A percentile compares a stretch with the other conserved stretches of the same genome.
These are phyloP conservation scores for Beta macrorhiza DNA, from an alignment of 179 eudicot genomes.

Conservation along the genomic window DNA sequence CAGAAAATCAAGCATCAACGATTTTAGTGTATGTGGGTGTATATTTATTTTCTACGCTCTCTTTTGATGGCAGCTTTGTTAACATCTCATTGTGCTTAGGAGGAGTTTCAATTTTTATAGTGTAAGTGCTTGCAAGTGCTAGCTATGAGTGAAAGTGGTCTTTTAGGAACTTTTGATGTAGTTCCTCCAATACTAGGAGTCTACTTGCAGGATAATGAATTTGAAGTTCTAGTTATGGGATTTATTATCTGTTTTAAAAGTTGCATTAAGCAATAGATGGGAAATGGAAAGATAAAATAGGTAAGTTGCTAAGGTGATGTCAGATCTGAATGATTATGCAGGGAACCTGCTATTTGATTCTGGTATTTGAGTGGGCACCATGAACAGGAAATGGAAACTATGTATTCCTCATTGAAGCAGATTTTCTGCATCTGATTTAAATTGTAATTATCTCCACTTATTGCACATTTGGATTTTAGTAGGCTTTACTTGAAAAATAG, in stretches of 20 bases:
- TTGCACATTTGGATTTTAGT: not conserved
- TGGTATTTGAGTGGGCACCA: not conserved
- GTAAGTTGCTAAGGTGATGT: not conserved
- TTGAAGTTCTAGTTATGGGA: not conserved
- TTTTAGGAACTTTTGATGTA: not conserved
- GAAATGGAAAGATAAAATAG: not conserved
- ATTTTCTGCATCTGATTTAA: not conserved
- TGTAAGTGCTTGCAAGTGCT: constrained; percentile 1
- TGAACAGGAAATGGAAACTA: not conserved
- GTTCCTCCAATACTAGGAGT: not conserved
- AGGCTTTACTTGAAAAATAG: not conserved
- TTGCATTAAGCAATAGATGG: not conserved
- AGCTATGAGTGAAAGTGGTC: not conserved
- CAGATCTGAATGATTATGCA: not conserved
- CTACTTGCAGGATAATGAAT: not conserved
- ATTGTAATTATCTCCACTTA: not conserved
- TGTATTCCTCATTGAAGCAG: not conserved
- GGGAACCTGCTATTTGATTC: not conserved
- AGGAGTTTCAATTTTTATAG: not conserved
- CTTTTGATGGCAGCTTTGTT: not conserved
- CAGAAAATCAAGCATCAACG: not conserved
- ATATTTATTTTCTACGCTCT: not conserved
- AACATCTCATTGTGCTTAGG: constrained; percentile 2
- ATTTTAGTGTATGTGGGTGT: not conserved
- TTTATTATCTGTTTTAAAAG: not conserved